Conservation (phyloP, 129 eudicot genomes). For the Tagetes patula region DNA sequence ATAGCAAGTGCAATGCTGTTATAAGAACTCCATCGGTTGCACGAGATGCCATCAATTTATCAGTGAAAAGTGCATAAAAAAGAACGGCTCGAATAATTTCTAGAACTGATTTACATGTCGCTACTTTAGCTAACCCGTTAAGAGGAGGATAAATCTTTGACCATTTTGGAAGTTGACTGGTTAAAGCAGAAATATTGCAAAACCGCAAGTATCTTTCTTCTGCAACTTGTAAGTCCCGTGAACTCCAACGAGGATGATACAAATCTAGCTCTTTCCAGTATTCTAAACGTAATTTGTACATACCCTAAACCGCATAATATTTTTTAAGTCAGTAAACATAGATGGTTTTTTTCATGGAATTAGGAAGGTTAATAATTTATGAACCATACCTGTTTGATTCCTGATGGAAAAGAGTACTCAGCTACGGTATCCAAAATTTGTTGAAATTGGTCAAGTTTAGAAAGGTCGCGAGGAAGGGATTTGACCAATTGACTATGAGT, state of each 20-base stretch:
- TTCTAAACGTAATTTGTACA: conserved; percentile 67
- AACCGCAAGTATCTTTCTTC: conserved; percentile 91
- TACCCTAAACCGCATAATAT: conserved; percentile 57
- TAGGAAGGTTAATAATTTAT: not conserved
- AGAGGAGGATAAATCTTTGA: conserved; percentile 75
- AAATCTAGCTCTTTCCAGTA: conserved; percentile 93
- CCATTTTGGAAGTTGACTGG: conserved; percentile 91
- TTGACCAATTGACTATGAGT: conserved; percentile 89
- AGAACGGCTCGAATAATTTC: conserved; percentile 83
- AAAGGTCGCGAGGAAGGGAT: conserved; percentile 85
- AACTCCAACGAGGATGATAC: conserved; percentile 94
- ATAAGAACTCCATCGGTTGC: conserved; percentile 87
- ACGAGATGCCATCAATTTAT: conserved; percentile 60
- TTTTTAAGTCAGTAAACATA: not conserved
- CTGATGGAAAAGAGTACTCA: conserved; percentile 81
- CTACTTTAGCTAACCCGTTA: conserved; percentile 64
- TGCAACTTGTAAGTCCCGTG: conserved; percentile 88
- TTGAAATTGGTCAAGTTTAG: conserved; percentile 73
- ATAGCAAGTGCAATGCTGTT: conserved; percentile 74
- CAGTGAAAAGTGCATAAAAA: conserved; percentile 64
- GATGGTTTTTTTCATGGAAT: not conserved
- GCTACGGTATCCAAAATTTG: conserved; percentile 78
- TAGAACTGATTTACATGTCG: conserved; percentile 74
- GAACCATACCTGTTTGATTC: conserved; percentile 78
- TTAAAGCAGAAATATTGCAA: conserved; percentile 75